phyloP scores from a whole-genome alignment of 1,284 basidiomycete genomes.

The Inonotus hispidus region DNA sequence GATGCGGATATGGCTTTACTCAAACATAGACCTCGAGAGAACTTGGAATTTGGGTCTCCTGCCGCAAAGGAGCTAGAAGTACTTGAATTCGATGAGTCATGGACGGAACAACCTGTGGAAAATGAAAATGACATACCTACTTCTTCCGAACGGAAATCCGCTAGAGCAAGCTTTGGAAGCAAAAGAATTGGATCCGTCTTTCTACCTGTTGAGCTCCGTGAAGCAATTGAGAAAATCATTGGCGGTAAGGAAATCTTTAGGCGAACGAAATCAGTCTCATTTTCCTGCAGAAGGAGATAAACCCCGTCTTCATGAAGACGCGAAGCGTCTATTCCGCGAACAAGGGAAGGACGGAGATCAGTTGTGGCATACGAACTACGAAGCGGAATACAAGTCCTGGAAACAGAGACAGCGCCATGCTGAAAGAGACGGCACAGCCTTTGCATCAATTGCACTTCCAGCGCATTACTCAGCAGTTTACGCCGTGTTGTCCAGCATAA shows the following conservation, averaged over 20 bases:
- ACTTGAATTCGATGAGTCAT: constrained; percentile 29
- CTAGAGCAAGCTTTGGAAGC: constrained; percentile 76
- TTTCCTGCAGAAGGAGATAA: constrained; percentile 53
- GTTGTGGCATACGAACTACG: constrained; percentile 49
- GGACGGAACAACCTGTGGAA: constrained; percentile 25
- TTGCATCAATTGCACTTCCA: constrained; percentile 68
- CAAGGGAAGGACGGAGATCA: constrained; percentile 29
- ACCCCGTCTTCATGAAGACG: constrained; percentile 57
- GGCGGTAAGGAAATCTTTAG: constrained; percentile 39
- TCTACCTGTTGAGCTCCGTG: constrained; percentile 63
- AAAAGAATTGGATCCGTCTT: constrained; percentile 63
- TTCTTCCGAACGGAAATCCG: constrained; percentile 59
- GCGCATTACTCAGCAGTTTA: constrained; percentile 71
- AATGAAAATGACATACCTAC: constrained; percentile 28
- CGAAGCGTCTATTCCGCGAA: constrained; percentile 57
- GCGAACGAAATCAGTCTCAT: neutral
- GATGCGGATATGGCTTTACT: constrained; percentile 62
- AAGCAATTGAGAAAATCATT: constrained; percentile 53
- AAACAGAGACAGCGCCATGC: constrained; percentile 51
- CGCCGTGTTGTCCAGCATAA: constrained; percentile 60
- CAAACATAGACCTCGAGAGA: constrained; percentile 34
- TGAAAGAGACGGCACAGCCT: constrained; percentile 67
- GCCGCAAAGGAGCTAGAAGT: constrained; percentile 49
- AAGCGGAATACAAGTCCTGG: constrained; percentile 52
- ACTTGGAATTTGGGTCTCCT: constrained; percentile 11